A percentile compares a stretch with the other conserved stretches of the same genome.
These are phyloP conservation scores for Arabidopsis lyrata DNA, from an alignment of 441 rosid genomes.

Conservation along the genomic window DNA sequence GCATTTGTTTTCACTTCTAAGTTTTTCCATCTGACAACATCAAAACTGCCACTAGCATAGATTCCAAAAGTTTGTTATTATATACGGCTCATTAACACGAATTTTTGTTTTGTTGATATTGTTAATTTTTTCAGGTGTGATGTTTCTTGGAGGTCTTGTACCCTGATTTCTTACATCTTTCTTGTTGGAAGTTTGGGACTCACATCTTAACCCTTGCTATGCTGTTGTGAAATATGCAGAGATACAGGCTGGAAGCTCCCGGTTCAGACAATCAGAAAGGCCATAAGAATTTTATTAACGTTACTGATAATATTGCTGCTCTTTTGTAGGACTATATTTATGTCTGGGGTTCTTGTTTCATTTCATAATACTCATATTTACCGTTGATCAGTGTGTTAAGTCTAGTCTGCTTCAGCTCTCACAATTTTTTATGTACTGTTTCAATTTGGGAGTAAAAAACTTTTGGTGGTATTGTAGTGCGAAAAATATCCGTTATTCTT, in stretches of 20 bases:
- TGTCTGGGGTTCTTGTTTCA: constrained; percentile 52
- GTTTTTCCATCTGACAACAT: constrained; percentile 18
- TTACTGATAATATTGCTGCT: constrained; percentile 46
- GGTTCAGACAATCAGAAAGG: constrained; percentile 43
- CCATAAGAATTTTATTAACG: constrained; percentile 38
- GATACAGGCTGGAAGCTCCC: constrained; percentile 53
- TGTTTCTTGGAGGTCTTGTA: constrained; percentile 88
- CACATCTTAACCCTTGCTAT: constrained; percentile 96
- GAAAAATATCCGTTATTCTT: not conserved
- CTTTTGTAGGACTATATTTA: constrained; percentile 55
- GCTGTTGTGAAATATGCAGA: constrained; percentile 99
- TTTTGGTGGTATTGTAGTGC: constrained; percentile 25
- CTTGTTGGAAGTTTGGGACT: constrained; percentile 68
- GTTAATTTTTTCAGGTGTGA: constrained; percentile 82
- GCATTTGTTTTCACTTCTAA: constrained; percentile 25
- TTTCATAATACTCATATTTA: constrained; percentile 18
- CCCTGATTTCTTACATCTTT: constrained; percentile 95
- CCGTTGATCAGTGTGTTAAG: constrained; percentile 38
- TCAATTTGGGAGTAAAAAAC: constrained; percentile 6
- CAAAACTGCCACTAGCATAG: constrained; percentile 11
- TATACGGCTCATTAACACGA: constrained; percentile 49
- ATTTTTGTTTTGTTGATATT: constrained; percentile 60
- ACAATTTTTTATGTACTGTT: constrained; percentile 15
- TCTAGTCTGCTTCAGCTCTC: constrained; percentile 22
- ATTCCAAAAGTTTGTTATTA: constrained; percentile 24